Base-by-base conservation (phyloP, 2,329 filamentous ascomycete genomes). In the Penicillium brasilianum region DNA sequence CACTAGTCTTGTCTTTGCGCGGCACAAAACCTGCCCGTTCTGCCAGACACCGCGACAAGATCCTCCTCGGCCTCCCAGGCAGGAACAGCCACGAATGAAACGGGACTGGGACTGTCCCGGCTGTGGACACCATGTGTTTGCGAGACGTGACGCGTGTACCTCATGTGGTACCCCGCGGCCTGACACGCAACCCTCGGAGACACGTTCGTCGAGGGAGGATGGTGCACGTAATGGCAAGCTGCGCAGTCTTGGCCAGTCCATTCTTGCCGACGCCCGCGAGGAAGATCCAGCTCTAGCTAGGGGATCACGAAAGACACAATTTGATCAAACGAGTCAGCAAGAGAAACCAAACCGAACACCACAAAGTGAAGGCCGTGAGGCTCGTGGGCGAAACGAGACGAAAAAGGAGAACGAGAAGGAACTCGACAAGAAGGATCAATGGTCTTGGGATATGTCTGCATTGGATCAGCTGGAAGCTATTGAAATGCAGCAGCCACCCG, bases 391-490 rank as follows among this genome's bases (percentile, higher is more conserved):
- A 30, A 37, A 58, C 16, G 51, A 58, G 28, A 7, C 34, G 4
- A 52, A 59, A 49, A 55, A 37, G 25, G 46, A 55, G 25, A 22
- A 34, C 5, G 51, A 59, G 22, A 37, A 50, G 43, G 36, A 54
- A 22, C 28, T 39, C 22, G 57, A 66, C 16, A 54, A 55, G 10
- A 56, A 60, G 44, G 66, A 72, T 32, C 63, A 66, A 14, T 73
- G 71, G 72, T 55, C 70, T 16, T 75, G 73, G 73, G 72, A 74
- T 62, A 61, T 68, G 59, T 75, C 73, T 34, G 66, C 67, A 11
- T 57, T 74, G 30, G 66, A 72, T 11, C 60, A 70, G 4, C 43
- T 72, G 43, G 62, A 66, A 57, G 18, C 55, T 3, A 18, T 48
- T 20, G 66, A 67, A 25, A 34, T 50, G 0, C 54, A 65, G 22